Evolutionary conservation across 192 early-diverging fungal species (phyloP).

Genomic region (Geranomyces michiganensis): DNA sequence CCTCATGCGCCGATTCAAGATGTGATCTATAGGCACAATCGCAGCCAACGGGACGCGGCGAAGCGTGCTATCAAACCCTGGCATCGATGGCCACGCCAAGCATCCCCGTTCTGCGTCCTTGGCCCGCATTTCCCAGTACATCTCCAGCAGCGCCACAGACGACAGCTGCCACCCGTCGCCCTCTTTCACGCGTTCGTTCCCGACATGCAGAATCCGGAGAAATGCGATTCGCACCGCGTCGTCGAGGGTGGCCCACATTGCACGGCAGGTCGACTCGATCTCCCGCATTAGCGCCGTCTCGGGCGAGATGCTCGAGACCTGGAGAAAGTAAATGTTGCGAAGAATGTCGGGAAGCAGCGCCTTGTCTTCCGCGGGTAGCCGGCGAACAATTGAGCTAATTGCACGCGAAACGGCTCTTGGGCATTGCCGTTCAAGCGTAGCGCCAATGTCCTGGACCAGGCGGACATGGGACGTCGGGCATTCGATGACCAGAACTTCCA

Average conservation of each 20-base stretch:
- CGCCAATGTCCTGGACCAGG: background rate
- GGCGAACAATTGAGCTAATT: background rate
- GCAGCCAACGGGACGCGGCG: background rate
- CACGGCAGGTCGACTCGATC: background rate
- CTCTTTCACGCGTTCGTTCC: background rate
- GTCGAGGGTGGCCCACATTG: background rate
- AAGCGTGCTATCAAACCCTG: background rate
- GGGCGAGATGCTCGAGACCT: background rate
- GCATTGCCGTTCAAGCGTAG: background rate
- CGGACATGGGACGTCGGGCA: conserved; percentile 1
- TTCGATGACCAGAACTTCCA: conserved; percentile 1
- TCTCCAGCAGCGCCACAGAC: background rate
- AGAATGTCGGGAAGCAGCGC: background rate
- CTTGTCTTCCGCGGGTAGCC: background rate
- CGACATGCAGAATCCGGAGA: background rate
- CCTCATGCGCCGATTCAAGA: background rate
- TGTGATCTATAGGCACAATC: background rate
- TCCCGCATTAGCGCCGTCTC: background rate
- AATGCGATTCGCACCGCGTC: background rate
- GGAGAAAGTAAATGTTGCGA: conserved; percentile 2
- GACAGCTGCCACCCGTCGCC: conserved; percentile 3
- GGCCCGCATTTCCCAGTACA: background rate
- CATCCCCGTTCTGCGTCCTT: background rate
- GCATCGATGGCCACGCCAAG: background rate
- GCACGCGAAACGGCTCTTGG: background rate